Evolutionary conservation across 1,139 yeast genomes (phyloP), one percentile per base, ranked within the genome.

Genomic region (Suhomyces bribrorum): DNA sequence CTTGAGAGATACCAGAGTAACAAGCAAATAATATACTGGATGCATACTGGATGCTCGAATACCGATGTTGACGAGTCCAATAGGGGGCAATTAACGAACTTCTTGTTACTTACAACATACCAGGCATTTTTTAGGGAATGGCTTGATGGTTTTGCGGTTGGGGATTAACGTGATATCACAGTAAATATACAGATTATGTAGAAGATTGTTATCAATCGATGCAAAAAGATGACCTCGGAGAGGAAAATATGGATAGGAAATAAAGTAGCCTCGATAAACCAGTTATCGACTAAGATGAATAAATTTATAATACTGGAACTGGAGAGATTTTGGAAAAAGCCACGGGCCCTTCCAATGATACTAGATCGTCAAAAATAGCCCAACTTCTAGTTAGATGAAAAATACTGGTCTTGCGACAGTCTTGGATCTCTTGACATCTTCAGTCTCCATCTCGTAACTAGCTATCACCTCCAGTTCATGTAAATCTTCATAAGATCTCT

Each of bases 401-500:
- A 48, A 48, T 26, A 48, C 38, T 14, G 50, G 46, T 34, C 42
- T 37, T 20, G 42, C 34, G 31, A 36, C 31, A 34, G 46, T 43
- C 38, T 45, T 45, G 5, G 44, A 30, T 36, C 49, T 41, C 29
- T 45, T 45, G 36, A 37, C 43, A 34, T 43, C 45, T 29, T 43
- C 46, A 15, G 36, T 27, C 11, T 40, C 44, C 11, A 39, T 26
- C 23, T 39, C 39, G 29, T 39, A 39, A 15, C 20, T 28, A 5
- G 37, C 23, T 11, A 27, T 7, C 29, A 29, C 12, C 6, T 39
- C 43, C 34, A 25, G 36, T 13, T 32, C 43, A 16, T 28, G 37
- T 38, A 49, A 36, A 26, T 41, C 47, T 17, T 48, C 50, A 31
- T 36, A 47, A 7, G 52, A 43, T 27, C 53, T 37, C 40, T 49